Percentiles rank a stretch among this genome's conserved stretches.
phyloP scores from a whole-genome alignment of 31 red algal species.

The Odonthalia washingtoniensis region DNA sequence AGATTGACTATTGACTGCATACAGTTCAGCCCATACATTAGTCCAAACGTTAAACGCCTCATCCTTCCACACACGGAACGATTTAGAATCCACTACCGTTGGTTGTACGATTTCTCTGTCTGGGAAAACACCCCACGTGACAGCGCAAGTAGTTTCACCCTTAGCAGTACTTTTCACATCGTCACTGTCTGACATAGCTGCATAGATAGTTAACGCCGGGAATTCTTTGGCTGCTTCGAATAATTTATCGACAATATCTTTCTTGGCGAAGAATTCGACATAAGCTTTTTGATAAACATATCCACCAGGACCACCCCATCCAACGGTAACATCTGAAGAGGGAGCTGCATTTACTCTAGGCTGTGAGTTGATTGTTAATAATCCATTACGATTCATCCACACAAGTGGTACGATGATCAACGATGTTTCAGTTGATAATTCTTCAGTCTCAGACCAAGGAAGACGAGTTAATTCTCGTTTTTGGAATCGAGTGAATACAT shows the following conservation, averaged over 20 bases:
- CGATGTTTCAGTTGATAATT: slow-evolving; percentile 78
- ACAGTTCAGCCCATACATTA: slow-evolving; percentile 82
- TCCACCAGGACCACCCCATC: slow-evolving; percentile 95
- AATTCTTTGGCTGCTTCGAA: slow-evolving; percentile 78
- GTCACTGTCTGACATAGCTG: slow-evolving; percentile 59
- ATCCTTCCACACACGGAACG: slow-evolving; percentile 93
- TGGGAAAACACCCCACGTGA: slow-evolving; percentile 99
- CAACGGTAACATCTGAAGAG: slow-evolving; percentile 87
- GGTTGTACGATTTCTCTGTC: slow-evolving; percentile 97
- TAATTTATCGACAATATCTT: slow-evolving; percentile 75
- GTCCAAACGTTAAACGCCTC: slow-evolving; percentile 97
- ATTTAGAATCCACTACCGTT: slow-evolving; percentile 91
- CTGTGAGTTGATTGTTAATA: slow-evolving; percentile 99
- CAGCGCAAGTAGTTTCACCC: slow-evolving; percentile 68
- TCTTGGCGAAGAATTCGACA: slow-evolving; percentile 95
- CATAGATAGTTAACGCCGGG: slow-evolving; percentile 87
- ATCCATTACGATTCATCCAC: slow-evolving; percentile 89
- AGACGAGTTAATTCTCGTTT: slow-evolving; percentile 85
- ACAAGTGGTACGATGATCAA: slow-evolving; percentile 77
- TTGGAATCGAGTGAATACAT: slow-evolving; percentile 85
- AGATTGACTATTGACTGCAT: slow-evolving; percentile 63
- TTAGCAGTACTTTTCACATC: slow-evolving; percentile 73
- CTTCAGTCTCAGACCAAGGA: slow-evolving; percentile 92
- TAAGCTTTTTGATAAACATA: slow-evolving; percentile 99
- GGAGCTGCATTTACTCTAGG: slow-evolving; percentile 93